Evolutionary conservation across 306 rosid genomes (phyloP).

Genomic region (Senna tora): DNA sequence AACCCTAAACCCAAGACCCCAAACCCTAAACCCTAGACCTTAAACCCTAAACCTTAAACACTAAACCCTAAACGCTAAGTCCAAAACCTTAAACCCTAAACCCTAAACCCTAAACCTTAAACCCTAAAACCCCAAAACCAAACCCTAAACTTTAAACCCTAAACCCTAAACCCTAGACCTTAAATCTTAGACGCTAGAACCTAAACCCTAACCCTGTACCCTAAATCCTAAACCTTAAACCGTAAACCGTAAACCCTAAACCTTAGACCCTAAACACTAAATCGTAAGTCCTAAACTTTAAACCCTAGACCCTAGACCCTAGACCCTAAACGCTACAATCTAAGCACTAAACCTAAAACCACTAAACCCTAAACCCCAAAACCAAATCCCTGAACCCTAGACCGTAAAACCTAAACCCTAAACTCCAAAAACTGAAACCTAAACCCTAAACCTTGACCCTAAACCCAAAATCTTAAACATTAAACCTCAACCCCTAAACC

Average conservation of each 20-base stretch:
- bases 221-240: constrained; percentile 3
- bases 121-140: too few species aligned
- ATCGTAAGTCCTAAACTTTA: constrained; percentile 7
- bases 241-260: not conserved
- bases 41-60: constrained; percentile 24
- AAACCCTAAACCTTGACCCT: too few species aligned
- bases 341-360: constrained; percentile 14
- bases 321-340: too few species aligned
- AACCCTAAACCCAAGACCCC: constrained; percentile 21
- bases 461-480: too few species aligned
- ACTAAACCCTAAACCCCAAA: too few species aligned
- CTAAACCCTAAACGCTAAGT: constrained; percentile 32
- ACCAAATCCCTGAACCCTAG: too few species aligned
- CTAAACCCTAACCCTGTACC: constrained; percentile 10
- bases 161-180: too few species aligned
- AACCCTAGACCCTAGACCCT: not conserved
- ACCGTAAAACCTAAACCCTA: too few species aligned
- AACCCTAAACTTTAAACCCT: too few species aligned
- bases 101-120: constrained; percentile 33
- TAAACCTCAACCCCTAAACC: constrained; percentile 8
- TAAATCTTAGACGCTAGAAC: too few species aligned
- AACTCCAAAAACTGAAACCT: too few species aligned
- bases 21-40: constrained; percentile 31
- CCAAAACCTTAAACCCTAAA: constrained; percentile 30
- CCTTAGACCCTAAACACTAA: constrained; percentile 8